These are phyloP conservation scores for Marasmius oreades DNA, from an alignment of 1,284 basidiomycete genomes.

Conservation along the genomic window DNA sequence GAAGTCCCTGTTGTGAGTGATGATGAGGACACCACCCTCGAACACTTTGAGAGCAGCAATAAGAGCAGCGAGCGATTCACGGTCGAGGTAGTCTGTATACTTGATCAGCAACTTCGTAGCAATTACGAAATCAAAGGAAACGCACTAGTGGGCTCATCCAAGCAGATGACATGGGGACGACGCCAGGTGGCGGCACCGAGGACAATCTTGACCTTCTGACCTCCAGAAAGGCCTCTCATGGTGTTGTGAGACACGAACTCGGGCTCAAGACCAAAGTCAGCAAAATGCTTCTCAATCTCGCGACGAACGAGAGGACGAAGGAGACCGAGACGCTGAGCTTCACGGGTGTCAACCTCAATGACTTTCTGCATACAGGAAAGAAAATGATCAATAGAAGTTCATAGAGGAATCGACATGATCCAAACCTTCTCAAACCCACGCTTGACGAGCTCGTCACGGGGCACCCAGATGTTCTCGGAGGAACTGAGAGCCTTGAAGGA, in stretches of 20 bases:
- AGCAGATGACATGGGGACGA: slow-evolving; percentile 94
- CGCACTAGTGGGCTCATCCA: slow-evolving; percentile 94
- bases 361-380: slow-evolving; percentile 61
- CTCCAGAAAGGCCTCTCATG: slow-evolving; percentile 97
- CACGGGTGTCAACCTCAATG: slow-evolving; percentile 94
- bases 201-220: slow-evolving; percentile 99
- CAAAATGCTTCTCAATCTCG: slow-evolving; percentile 98
- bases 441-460: slow-evolving; percentile 95
- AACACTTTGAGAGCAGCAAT: slow-evolving; percentile 96
- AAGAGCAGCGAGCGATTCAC: slow-evolving; percentile 95
- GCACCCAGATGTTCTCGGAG: slow-evolving; percentile 95
- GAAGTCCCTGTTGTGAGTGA: slow-evolving; percentile 98
- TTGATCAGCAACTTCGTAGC: slow-evolving; percentile 16
- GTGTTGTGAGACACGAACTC: slow-evolving; percentile 97
- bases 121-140: slow-evolving; percentile 16
- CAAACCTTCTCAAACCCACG: slow-evolving; percentile 93
- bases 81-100: slow-evolving; percentile 97
- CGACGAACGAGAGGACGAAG: slow-evolving; percentile 95
- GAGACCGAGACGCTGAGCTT: slow-evolving; percentile 95
- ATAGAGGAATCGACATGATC: slow-evolving; percentile 8
- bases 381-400: slow-evolving; percentile 15
- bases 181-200: slow-evolving; percentile 98
- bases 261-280: slow-evolving; percentile 93
- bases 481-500: slow-evolving; percentile 91
- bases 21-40: slow-evolving; percentile 95